Percentiles rank a stretch among this genome's conserved stretches.
Evolutionary conservation across 2,329 filamentous ascomycete genomes (phyloP).

Genomic region (Xylaria digitata): DNA sequence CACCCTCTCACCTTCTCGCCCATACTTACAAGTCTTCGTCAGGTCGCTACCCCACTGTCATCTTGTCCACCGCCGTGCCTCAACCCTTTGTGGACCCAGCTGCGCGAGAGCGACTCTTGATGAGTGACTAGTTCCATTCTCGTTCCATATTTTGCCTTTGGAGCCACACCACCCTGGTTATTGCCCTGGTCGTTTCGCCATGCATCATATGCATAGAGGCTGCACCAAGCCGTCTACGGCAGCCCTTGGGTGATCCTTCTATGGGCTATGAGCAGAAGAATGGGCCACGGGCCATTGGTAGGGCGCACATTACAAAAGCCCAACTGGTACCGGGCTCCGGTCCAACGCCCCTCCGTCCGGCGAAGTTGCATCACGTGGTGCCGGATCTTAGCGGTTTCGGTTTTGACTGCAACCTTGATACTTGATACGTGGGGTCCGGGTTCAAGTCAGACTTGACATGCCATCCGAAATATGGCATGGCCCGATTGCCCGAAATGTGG

Average conservation of each 20-base stretch:
- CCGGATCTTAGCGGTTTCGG: conserved; percentile 9
- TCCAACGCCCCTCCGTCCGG: neutral
- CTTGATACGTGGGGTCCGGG: conserved; percentile 12
- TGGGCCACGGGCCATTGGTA: conserved; percentile 8
- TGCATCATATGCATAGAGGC: conserved; percentile 19
- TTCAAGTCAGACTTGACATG: neutral
- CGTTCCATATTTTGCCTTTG: conserved; percentile 12
- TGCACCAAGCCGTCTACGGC: conserved; percentile 1
- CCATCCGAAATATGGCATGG: neutral
- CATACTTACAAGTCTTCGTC: neutral
- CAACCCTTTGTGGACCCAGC: conserved; percentile 51
- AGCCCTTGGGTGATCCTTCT: conserved; percentile 4
- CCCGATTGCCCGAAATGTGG: neutral
- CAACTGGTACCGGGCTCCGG: neutral
- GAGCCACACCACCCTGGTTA: conserved; percentile 1
- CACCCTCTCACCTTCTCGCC: neutral
- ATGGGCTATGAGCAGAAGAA: neutral
- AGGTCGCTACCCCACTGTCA: conserved; percentile 43
- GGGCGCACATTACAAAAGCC: conserved; percentile 4
- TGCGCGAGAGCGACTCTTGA: conserved; percentile 44
- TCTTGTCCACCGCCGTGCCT: conserved; percentile 47
- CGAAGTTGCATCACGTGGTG: neutral
- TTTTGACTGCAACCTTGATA: conserved; percentile 1
- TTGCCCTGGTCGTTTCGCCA: neutral
- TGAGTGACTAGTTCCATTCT: neutral